Conservation (phyloP, 2,329 filamentous ascomycete species). For the Sarocladium strictum region DNA sequence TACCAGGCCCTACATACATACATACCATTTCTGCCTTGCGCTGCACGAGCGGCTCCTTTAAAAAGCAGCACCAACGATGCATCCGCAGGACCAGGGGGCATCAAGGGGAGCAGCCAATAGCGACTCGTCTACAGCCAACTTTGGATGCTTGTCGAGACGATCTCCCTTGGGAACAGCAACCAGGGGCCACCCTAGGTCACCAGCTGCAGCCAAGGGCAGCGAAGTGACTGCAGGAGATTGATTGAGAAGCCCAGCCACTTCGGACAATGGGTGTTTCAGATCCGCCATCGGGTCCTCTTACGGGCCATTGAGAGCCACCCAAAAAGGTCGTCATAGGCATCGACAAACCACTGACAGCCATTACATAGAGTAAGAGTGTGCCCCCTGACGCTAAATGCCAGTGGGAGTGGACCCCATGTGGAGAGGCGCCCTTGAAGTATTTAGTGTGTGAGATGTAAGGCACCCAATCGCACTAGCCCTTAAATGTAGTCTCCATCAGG, state of each 20-base stretch:
- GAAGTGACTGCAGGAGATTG: constrained; percentile 2
- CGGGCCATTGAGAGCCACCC: neutral
- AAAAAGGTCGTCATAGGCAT: neutral
- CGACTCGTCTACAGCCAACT: neutral
- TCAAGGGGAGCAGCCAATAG: constrained; percentile 1
- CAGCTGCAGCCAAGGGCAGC: neutral
- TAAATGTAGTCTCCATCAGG: too few relatives aligned
- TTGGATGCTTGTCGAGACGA: neutral
- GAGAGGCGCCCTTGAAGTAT: neutral
- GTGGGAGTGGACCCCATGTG: neutral
- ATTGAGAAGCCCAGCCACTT: constrained; percentile 8
- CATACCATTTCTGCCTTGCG: neutral
- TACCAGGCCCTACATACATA: too few relatives aligned
- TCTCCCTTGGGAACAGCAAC: neutral
- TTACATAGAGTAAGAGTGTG: neutral
- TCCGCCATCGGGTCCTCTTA: neutral
- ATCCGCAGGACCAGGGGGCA: neutral
- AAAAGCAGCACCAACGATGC: neutral
- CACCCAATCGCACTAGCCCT: neutral
- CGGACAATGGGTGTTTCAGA: constrained; percentile 7
- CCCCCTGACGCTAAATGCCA: neutral
- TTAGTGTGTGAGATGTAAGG: neutral
- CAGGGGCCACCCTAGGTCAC: too few relatives aligned
- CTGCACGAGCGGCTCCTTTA: neutral
- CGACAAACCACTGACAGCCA: neutral